A percentile compares a stretch with the other conserved stretches of the same genome.
Evolutionary conservation across 371 early-diverging fungal species (phyloP).

Genomic region (Zopfochytrium polystomum): DNA sequence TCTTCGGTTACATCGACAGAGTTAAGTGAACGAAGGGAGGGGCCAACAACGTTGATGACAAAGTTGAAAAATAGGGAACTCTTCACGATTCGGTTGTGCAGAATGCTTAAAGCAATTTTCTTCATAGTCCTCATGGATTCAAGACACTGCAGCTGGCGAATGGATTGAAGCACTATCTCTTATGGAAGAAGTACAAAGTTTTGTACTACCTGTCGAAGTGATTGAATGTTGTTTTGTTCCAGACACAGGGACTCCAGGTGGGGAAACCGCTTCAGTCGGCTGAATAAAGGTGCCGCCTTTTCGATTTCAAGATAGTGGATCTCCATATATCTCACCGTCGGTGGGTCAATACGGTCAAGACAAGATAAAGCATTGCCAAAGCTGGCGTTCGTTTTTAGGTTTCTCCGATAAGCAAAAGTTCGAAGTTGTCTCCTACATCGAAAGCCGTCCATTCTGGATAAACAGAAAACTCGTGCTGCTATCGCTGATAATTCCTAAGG

Average conservation of each 20-base stretch:
- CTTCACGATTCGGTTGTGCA: slow-evolving; percentile 11
- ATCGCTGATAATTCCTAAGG: slow-evolving; percentile 2
- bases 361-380: slow-evolving; percentile 29
- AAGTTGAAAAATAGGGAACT: slow-evolving; percentile 19
- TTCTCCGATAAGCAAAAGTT: too few species aligned
- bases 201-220: slow-evolving; percentile 29
- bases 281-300: slow-evolving; percentile 15
- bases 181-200: neutral
- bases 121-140: neutral
- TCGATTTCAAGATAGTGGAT: slow-evolving; percentile 21
- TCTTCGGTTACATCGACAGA: slow-evolving; percentile 14
- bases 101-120: slow-evolving; percentile 13
- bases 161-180: neutral
- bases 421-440: neutral
- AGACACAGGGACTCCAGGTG: slow-evolving; percentile 22
- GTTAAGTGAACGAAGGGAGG: slow-evolving; percentile 8
- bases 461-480: neutral
- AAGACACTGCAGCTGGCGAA: slow-evolving; percentile 1
- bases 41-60: slow-evolving; percentile 7
- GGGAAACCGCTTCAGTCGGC: slow-evolving; percentile 19
- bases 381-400: too few species aligned
- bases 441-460: neutral
- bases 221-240: slow-evolving; percentile 22
- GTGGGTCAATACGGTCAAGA: slow-evolving; percentile 27
- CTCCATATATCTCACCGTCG: slow-evolving; percentile 6